Evolutionary conservation across 495 filamentous ascomycete species (phyloP), one percentile per base, ranked within the genome.

Genomic region (Penicillium coffeae): DNA sequence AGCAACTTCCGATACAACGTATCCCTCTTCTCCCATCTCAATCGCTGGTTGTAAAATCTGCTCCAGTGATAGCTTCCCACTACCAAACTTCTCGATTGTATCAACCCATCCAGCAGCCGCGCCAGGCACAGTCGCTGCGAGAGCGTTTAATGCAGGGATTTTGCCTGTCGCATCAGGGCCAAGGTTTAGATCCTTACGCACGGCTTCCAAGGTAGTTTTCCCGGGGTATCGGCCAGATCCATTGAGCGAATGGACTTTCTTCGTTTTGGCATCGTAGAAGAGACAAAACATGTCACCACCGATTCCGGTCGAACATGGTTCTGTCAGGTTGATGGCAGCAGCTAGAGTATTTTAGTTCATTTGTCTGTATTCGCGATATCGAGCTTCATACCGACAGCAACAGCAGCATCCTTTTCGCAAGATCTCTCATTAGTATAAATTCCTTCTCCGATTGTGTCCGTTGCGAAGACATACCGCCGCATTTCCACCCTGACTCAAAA

Each of bases 271-370:
- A 59, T 89, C 77, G 70, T 94, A 97, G 77, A 84, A 97, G 8
- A 98, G 83, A 64, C 89, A 95, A 75, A 98, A 98, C 83, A 96
- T 90, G 70, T 98, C 93, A 25, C 93, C 93, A 49, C 94, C 93
- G 52, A 98, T 96, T n/a, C 93, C 93, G 2, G 93, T 97, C 0
- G 86, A 90, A 34, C 84, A 80, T 10, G 93, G 94, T 60, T 98
- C 94, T 3, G 94, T 95, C 65, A 97, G 82, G 69, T 96, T 96
- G 20, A 98, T 69, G 21, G 80, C 89, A 32, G 93, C 93, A 37
- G 90, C 88, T 78, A 36, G 42, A 14, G 9, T 19, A 12, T 13
- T 48, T 20, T 3, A 40, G 41, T 10, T n/a, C 2, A 22, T 40
- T 32, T 27, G 37, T 18, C 6, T 19, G 4, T 37, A n/a, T 16